Conservation (phyloP, 495 filamentous ascomycete species). For the Hypoxylon cercidicola region DNA sequence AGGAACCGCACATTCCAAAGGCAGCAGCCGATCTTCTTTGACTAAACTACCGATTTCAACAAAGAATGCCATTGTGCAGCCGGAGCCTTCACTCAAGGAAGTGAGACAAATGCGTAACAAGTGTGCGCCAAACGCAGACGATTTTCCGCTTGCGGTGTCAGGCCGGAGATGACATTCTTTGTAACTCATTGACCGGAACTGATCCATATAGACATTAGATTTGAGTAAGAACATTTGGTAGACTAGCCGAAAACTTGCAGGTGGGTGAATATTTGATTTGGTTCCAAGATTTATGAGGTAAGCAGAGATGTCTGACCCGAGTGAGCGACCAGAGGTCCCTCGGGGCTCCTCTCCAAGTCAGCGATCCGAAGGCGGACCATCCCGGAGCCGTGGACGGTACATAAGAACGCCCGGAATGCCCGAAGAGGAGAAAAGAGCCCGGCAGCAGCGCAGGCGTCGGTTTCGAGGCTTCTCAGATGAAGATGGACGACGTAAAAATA, state of each 20-base stretch:
- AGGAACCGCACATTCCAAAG: slow-evolving; percentile 41
- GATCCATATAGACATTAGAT: slow-evolving; percentile 7
- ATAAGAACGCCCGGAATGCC: slow-evolving; percentile 37
- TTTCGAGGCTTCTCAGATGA: slow-evolving; percentile 10
- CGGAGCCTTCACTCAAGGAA: slow-evolving; percentile 1
- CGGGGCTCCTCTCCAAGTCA: slow-evolving; percentile 3
- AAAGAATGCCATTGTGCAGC: slow-evolving; percentile 44
- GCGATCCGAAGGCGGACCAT: background rate
- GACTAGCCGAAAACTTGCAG: background rate
- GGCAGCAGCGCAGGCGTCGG: slow-evolving; percentile 32
- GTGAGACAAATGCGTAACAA: slow-evolving; percentile 38
- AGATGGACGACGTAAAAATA: background rate
- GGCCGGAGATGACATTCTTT: slow-evolving; percentile 30
- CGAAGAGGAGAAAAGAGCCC: slow-evolving; percentile 35
- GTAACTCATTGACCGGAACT: slow-evolving; percentile 8
- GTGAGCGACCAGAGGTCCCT: slow-evolving; percentile 2
- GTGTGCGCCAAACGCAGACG: slow-evolving; percentile 1
- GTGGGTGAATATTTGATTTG: background rate
- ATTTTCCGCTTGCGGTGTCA: slow-evolving; percentile 43
- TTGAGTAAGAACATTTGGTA: background rate
- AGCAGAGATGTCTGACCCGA: slow-evolving; percentile 9
- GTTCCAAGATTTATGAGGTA: background rate
- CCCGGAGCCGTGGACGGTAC: slow-evolving; percentile 2
- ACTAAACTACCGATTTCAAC: slow-evolving; percentile 37
- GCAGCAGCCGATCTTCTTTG: slow-evolving; percentile 24